Evolutionary conservation across 2,329 filamentous ascomycete species (phyloP).

Genomic region (Penicillium sp.): DNA sequence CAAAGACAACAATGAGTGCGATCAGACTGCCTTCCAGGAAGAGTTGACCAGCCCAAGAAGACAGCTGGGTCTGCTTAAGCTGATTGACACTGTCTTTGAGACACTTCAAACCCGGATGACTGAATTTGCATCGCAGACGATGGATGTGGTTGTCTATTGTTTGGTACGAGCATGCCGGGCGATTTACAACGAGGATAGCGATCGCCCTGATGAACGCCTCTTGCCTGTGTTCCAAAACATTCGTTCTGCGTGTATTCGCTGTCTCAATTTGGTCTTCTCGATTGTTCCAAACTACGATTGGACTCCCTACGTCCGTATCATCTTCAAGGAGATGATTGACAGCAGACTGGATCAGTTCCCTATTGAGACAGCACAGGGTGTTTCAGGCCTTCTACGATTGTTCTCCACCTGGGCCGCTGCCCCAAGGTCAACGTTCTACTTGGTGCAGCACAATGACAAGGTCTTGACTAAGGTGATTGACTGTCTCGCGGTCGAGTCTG

Average conservation of each 20-base stretch:
- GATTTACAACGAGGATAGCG: slow-evolving; percentile 37
- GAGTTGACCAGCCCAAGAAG: slow-evolving; percentile 68
- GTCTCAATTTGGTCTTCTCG: slow-evolving; percentile 73
- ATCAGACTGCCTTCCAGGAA: slow-evolving; percentile 54
- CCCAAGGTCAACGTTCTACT: slow-evolving; percentile 64
- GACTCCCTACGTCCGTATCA: slow-evolving; percentile 65
- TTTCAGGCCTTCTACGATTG: slow-evolving; percentile 78
- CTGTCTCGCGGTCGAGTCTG: slow-evolving; percentile 67
- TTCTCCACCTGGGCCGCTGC: slow-evolving; percentile 77
- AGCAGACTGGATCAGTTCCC: slow-evolving; percentile 76
- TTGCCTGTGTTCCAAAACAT: slow-evolving; percentile 48
- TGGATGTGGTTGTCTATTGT: slow-evolving; percentile 79
- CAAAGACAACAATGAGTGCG: slow-evolving; percentile 45
- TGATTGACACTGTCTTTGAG: slow-evolving; percentile 82
- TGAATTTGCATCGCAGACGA: slow-evolving; percentile 65
- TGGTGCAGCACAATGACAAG: slow-evolving; percentile 59
- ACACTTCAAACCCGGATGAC: slow-evolving; percentile 73
- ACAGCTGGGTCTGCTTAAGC: slow-evolving; percentile 87
- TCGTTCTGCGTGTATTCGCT: slow-evolving; percentile 67
- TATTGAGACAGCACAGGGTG: slow-evolving; percentile 80
- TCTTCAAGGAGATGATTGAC: slow-evolving; percentile 72
- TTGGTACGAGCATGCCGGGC: slow-evolving; percentile 65
- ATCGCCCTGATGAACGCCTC: slow-evolving; percentile 32
- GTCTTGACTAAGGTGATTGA: slow-evolving; percentile 71
- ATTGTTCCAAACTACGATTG: slow-evolving; percentile 70